These are phyloP conservation scores for Pseudogymnoascus sp. DNA, from an alignment of 2,329 filamentous ascomycete species.

Conservation along the genomic window DNA sequence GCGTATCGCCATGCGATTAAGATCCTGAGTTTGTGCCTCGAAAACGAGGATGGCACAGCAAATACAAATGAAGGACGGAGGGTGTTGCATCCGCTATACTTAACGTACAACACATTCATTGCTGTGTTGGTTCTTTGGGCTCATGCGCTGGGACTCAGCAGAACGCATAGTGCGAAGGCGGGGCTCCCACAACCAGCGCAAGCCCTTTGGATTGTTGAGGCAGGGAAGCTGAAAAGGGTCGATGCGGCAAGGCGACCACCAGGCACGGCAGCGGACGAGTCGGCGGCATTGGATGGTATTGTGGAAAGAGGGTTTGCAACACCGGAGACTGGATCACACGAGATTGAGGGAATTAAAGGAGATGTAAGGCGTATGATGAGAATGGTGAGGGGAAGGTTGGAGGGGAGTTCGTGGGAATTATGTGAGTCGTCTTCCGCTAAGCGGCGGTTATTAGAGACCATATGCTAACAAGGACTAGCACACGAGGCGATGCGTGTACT, in stretches of 20 bases:
- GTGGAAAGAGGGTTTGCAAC: constrained; percentile 6
- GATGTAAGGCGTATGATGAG: constrained; percentile 6
- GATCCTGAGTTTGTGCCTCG: constrained; percentile 18
- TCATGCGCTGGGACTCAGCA: constrained; percentile 5
- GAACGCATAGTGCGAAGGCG: background rate
- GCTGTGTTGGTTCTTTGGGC: constrained; percentile 7
- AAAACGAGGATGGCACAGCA: constrained; percentile 13
- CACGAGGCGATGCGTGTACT: constrained; percentile 11
- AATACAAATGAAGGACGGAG: background rate
- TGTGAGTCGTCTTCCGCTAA: constrained; percentile 4
- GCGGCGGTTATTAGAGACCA: background rate
- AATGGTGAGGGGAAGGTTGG: background rate
- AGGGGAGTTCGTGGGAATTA: constrained; percentile 8
- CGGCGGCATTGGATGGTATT: background rate
- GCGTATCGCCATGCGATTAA: constrained; percentile 20
- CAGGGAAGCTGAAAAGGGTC: constrained; percentile 1
- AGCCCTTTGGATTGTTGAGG: background rate
- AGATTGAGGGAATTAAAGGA: constrained; percentile 1
- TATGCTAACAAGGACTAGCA: background rate
- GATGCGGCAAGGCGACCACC: background rate
- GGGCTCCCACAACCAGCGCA: background rate
- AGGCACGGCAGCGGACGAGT: background rate
- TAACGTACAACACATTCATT: constrained; percentile 10
- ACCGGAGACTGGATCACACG: background rate
- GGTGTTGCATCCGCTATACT: constrained; percentile 8